Base-by-base conservation (phyloP, 148 eudicot species). In the Silene uniflora region DNA sequence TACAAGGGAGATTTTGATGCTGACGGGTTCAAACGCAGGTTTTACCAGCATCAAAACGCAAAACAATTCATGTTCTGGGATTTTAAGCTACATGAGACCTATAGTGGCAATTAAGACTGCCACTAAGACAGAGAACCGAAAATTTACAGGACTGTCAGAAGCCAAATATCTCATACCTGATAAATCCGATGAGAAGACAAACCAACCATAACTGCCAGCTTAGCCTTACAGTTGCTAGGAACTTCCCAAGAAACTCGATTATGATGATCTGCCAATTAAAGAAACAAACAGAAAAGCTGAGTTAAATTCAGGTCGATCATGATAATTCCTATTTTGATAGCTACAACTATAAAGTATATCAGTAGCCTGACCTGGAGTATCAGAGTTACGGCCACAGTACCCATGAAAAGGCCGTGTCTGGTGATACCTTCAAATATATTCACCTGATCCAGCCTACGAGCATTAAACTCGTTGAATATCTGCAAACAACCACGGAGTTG, bases 401-500 rank as follows among this genome's bases (percentile, higher is more conserved):
- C 96, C 84, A 92, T 85, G 78, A 95, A 95, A 55, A 95, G 87
- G 56, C 16, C 75, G 83, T 89, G 90, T 72, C 76, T 89, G 2
- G 81, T 75, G 9, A 95, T 89, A 71, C 97, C 98, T 69, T 78
- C 89, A 77, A 93, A 95, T 22, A 92, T 90, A 81, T 95, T 95
- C 18, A 91, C 5, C 69, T 92, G 90, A 71, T 95, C 96, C 3
- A 93, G 98, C 84, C 88, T 95, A 56, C 98, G 92, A 56, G 97
- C 93, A 90, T 92, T 95, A 67, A 95, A 89, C 75, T 92, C 97
- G 62, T 93, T 93, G 74, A 93, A 93, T 60, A 93, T 58, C 98
- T 93, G 86, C 72, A 84, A 8, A 58, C 21, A 10, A 21, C 29
- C 18, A 22, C 10, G 69, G 59, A 47, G 23, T 10, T 61, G 12